These are phyloP conservation scores for Solanum corneliomulleri DNA, from an alignment of 257 asterid species.

Conservation along the genomic window DNA sequence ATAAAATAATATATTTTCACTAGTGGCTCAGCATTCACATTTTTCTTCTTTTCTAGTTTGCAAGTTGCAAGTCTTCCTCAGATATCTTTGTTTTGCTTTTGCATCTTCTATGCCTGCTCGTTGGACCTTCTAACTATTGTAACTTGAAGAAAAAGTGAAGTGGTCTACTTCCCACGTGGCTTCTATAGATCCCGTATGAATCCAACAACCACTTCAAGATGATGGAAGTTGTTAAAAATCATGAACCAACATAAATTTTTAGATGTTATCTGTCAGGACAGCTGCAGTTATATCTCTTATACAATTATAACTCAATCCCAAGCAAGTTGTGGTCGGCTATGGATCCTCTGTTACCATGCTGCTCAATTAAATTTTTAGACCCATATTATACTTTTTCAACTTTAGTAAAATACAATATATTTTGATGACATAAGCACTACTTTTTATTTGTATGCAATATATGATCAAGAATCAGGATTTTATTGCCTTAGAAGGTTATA, in stretches of 20 bases:
- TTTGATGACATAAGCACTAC: neutral
- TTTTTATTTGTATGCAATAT: neutral
- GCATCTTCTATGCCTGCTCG: neutral
- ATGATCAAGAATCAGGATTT: neutral
- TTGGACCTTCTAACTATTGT: neutral
- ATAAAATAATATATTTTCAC: neutral
- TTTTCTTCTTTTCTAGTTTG: neutral
- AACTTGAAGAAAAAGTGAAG: neutral
- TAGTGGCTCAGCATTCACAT: neutral
- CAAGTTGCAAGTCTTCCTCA: neutral
- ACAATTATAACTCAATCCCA: neutral
- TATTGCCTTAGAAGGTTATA: neutral
- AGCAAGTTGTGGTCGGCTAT: neutral
- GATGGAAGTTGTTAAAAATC: neutral
- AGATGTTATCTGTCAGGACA: neutral
- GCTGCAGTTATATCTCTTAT: neutral
- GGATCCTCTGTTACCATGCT: neutral
- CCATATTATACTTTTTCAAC: neutral
- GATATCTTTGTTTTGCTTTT: neutral
- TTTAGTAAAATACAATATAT: neutral
- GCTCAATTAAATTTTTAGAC: neutral
- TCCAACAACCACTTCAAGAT: neutral
- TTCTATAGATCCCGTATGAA: neutral
- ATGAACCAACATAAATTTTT: neutral
- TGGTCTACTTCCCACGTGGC: neutral